Evolutionary conservation across 805 yeast species (phyloP).

Genomic region (Saccharomycopsis lassenensis): DNA sequence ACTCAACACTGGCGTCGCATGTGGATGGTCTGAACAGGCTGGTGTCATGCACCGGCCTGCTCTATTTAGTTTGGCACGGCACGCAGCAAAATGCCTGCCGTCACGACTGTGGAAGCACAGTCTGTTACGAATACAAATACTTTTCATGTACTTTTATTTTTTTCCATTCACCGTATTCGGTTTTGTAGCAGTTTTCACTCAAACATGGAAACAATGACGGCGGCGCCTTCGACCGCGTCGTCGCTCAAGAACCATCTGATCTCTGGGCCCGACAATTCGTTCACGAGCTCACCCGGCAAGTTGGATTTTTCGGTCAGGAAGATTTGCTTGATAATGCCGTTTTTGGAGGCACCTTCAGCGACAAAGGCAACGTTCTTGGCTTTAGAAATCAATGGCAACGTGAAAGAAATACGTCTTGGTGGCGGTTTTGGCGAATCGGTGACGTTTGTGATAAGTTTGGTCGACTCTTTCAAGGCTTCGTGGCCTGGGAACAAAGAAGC

Average conservation of each 20-base stretch:
- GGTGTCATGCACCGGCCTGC: too few relatives aligned
- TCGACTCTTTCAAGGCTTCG: slow-evolving; percentile 60
- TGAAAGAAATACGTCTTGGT: slow-evolving; percentile 71
- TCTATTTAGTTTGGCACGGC: too few relatives aligned
- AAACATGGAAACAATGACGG: slow-evolving; percentile 19
- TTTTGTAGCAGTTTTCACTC: slow-evolving; percentile 4
- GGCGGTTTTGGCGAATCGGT: slow-evolving; percentile 90
- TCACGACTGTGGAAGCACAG: too few relatives aligned
- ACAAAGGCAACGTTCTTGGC: slow-evolving; percentile 88
- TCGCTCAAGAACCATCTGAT: slow-evolving; percentile 70
- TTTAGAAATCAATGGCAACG: slow-evolving; percentile 90
- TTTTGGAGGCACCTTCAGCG: slow-evolving; percentile 87
- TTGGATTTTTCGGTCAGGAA: slow-evolving; percentile 39
- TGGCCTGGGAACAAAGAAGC: slow-evolving; percentile 86
- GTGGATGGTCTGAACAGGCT: too few relatives aligned
- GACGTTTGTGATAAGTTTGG: slow-evolving; percentile 92
- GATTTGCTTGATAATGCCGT: slow-evolving; percentile 57
- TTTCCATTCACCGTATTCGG: too few relatives aligned
- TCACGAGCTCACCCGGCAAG: slow-evolving; percentile 71
- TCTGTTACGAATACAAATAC: too few relatives aligned
- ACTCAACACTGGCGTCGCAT: too few relatives aligned
- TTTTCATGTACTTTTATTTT: too few relatives aligned
- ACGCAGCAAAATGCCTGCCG: too few relatives aligned
- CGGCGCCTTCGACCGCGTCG: slow-evolving; percentile 61
- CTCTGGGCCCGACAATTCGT: slow-evolving; percentile 28